Conservation (phyloP, 768 basidiomycete genomes). For the Hydnomerulius pinastri region DNA sequence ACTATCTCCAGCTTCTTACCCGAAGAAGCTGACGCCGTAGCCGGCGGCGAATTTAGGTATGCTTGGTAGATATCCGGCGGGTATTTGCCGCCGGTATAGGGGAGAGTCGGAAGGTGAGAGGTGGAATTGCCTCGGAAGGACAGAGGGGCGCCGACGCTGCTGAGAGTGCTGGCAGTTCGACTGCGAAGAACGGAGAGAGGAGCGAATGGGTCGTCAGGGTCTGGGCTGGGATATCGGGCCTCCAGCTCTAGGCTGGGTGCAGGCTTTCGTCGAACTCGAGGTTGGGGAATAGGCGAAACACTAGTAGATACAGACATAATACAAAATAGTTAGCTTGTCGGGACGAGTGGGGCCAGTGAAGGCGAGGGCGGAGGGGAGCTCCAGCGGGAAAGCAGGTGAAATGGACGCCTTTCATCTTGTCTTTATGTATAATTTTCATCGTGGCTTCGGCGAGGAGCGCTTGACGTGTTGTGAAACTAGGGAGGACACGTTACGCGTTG, state of each 20-base stretch:
- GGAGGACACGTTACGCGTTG: constrained; percentile 8
- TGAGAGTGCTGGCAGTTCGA: constrained; percentile 49
- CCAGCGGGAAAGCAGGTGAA: constrained; percentile 18
- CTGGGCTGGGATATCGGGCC: constrained; percentile 62
- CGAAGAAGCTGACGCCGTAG: constrained; percentile 13
- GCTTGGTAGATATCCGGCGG: constrained; percentile 35
- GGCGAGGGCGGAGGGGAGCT: constrained; percentile 10
- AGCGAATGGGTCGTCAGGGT: constrained; percentile 71
- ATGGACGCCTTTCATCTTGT: constrained; percentile 9
- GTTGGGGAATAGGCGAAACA: constrained; percentile 25
- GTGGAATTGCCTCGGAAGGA: constrained; percentile 33
- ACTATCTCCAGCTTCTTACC: constrained; percentile 5
- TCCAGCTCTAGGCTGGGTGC: constrained; percentile 53
- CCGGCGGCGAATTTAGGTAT: constrained; percentile 14
- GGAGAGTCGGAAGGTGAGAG: constrained; percentile 31
- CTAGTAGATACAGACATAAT: constrained; percentile 32
- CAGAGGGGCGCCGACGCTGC: constrained; percentile 27
- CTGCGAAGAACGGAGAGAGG: constrained; percentile 66
- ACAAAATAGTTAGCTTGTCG: constrained; percentile 22
- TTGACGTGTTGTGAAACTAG: constrained; percentile 18
- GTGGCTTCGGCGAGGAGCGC: constrained; percentile 37
- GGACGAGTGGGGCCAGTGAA: constrained; percentile 14
- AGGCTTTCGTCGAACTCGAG: constrained; percentile 51
- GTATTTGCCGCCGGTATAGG: constrained; percentile 34
- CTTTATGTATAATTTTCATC: constrained; percentile 36